phyloP scores from a whole-genome alignment of 805 yeast species.

The Wickerhamiella azymoides region DNA sequence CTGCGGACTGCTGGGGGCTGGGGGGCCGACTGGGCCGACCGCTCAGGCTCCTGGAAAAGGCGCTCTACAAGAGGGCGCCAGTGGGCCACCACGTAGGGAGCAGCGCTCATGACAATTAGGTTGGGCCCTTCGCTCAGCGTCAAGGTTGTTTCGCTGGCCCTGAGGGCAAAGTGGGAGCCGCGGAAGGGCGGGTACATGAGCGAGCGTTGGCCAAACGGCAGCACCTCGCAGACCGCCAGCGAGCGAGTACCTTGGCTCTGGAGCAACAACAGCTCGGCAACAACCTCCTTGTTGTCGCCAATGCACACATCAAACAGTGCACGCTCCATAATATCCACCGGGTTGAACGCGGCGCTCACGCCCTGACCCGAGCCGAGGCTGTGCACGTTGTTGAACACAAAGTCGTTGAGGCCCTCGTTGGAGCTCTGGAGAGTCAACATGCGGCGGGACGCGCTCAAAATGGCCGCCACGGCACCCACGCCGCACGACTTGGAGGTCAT shows the following conservation, averaged over 20 bases:
- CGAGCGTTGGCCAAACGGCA: slow-evolving; percentile 5
- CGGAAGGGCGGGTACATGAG: slow-evolving; percentile 11
- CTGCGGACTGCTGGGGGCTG: background rate
- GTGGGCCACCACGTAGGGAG: slow-evolving; percentile 2
- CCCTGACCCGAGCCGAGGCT: slow-evolving; percentile 9
- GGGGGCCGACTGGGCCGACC: no score
- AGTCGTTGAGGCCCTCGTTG: slow-evolving; percentile 6
- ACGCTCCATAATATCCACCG: slow-evolving; percentile 9
- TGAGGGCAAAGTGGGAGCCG: slow-evolving; percentile 6
- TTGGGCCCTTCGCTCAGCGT: background rate
- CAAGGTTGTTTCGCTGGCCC: background rate
- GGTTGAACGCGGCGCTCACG: slow-evolving; percentile 12
- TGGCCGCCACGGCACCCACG: slow-evolving; percentile 4
- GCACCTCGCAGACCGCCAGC: slow-evolving; percentile 10
- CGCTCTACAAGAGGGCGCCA: slow-evolving; percentile 1
- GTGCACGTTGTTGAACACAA: slow-evolving; percentile 10
- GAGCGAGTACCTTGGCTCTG: slow-evolving; percentile 4
- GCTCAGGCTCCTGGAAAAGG: background rate
- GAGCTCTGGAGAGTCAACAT: slow-evolving; percentile 8
- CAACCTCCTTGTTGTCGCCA: background rate
- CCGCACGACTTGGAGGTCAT: slow-evolving; percentile 9
- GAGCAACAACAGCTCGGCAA: slow-evolving; percentile 9
- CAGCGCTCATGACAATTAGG: slow-evolving; percentile 4
- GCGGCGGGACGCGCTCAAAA: slow-evolving; percentile 6
- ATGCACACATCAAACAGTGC: slow-evolving; percentile 9